Evolutionary conservation across 331 rosid genomes (phyloP).

Genomic region (Acacia pycnantha): DNA sequence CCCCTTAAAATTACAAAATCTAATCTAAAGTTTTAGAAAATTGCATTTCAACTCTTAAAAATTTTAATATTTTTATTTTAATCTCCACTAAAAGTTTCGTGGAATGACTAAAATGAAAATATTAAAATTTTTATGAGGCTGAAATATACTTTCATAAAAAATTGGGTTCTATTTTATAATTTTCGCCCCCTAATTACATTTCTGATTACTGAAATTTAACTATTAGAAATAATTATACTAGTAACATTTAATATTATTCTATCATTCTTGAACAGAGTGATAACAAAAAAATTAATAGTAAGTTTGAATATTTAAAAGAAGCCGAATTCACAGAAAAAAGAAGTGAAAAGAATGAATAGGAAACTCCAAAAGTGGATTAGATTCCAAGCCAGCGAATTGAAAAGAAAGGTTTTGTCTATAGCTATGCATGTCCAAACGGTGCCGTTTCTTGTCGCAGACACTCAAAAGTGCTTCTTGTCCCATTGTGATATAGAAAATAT

Average conservation of each 20-base stretch:
- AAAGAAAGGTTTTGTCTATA: slow-evolving; percentile 43
- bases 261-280: not conserved
- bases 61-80: too few relatives aligned
- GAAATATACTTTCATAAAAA: too few relatives aligned
- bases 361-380: slow-evolving; percentile 11
- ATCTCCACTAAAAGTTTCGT: too few relatives aligned
- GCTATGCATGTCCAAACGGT: not conserved
- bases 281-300: too few relatives aligned
- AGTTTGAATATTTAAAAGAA: not conserved
- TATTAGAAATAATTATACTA: not conserved
- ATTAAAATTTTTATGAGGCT: too few relatives aligned
- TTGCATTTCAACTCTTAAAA: too few relatives aligned
- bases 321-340: not conserved
- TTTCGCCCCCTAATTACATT: too few relatives aligned
- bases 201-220: not conserved
- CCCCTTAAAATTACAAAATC: too few relatives aligned
- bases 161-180: too few relatives aligned
- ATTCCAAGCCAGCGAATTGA: slow-evolving; percentile 28
- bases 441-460: slow-evolving; percentile 19
- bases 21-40: too few relatives aligned
- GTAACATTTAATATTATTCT: not conserved
- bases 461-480: not conserved
- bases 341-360: not conserved
- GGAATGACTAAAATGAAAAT: too few relatives aligned
- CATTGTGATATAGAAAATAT: not conserved